Evolutionary conservation across 805 yeast species (phyloP).

Genomic region (Kodamaea kaohsiungensis): DNA sequence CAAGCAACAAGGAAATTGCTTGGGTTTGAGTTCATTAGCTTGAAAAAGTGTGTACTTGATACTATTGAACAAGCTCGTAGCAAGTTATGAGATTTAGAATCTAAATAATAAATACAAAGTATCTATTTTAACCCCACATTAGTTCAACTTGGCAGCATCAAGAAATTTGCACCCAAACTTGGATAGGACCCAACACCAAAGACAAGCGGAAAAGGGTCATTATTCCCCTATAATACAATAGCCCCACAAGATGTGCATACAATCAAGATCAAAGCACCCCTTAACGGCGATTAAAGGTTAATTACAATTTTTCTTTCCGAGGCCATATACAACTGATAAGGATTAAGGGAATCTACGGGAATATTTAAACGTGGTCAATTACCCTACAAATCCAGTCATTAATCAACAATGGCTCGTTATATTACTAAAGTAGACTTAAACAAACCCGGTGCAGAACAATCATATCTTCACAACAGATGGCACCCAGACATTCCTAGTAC

Average conservation of each 20-base stretch:
- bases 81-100: background rate
- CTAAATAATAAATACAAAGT: background rate
- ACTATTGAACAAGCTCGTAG: constrained; percentile 21
- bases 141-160: background rate
- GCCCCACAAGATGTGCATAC: background rate
- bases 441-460: constrained; percentile 48
- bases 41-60: constrained; percentile 27
- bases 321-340: background rate
- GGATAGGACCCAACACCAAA: no score
- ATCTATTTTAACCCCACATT: background rate
- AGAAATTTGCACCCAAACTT: background rate
- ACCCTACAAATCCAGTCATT: background rate
- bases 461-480: constrained; percentile 53
- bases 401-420: constrained; percentile 4
- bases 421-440: constrained; percentile 40
- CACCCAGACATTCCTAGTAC: constrained; percentile 51
- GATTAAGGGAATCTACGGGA: background rate
- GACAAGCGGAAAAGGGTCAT: background rate
- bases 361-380: background rate
- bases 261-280: background rate
- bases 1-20: constrained; percentile 16
- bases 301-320: background rate
- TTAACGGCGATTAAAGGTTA: background rate
- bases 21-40: constrained; percentile 22
- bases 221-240: background rate